Percentiles rank a stretch among this genome's conserved stretches.
phyloP scores from a whole-genome alignment of 345 rosid species.

The Carallia brachiata region DNA sequence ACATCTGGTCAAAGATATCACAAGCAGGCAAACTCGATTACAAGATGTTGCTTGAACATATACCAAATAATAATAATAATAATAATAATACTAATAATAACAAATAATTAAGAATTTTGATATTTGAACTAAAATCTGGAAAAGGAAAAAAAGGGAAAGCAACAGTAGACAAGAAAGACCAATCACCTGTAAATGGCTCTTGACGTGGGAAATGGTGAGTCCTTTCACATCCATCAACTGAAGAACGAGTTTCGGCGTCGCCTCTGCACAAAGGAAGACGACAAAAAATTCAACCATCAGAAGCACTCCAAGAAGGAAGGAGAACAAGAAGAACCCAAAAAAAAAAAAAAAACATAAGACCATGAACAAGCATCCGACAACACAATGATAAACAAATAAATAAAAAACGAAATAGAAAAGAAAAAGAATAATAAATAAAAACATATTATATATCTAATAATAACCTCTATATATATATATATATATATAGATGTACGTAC shows the following conservation, averaged over 20 bases:
- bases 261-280: background rate
- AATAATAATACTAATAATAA: too few relatives aligned
- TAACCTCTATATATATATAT: too few relatives aligned
- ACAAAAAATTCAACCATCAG: background rate
- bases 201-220: slow-evolving; percentile 4
- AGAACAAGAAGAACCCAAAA: too few relatives aligned
- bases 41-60: background rate
- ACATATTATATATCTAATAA: too few relatives aligned
- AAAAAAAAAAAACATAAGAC: background rate
- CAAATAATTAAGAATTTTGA: background rate
- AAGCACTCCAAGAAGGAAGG: too few relatives aligned
- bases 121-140: background rate
- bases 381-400: too few relatives aligned
- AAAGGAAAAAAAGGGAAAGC: background rate
- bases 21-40: background rate
- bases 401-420: too few relatives aligned
- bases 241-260: background rate
- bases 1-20: background rate
- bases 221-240: slow-evolving; percentile 4
- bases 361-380: too few relatives aligned
- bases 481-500: background rate
- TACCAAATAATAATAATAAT: background rate
- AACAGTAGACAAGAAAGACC: background rate
- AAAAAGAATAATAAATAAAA: background rate
- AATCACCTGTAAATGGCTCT: slow-evolving; percentile 2